Evolutionary conservation across 352 stramenopile genomes (phyloP).

Genomic region (Pythium vanterpoolii): DNA sequence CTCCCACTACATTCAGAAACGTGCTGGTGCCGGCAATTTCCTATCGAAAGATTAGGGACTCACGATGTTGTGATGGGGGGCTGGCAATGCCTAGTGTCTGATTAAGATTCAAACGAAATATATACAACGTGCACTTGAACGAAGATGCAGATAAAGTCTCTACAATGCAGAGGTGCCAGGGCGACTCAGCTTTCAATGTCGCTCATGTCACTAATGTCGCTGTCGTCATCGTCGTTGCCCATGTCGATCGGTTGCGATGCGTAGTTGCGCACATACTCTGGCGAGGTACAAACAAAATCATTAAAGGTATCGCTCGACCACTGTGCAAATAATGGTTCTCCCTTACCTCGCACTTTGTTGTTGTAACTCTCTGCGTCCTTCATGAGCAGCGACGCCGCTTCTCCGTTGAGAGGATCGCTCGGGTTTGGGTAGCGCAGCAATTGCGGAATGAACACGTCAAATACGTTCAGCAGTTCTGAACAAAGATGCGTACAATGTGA

Average conservation of each 20-base stretch:
- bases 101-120: slow-evolving; percentile 13
- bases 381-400: slow-evolving; percentile 87
- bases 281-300: not conserved
- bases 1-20: slow-evolving; percentile 82
- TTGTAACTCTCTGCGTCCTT: slow-evolving; percentile 87
- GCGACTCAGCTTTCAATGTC: slow-evolving; percentile 46
- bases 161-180: not conserved
- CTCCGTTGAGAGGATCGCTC: slow-evolving; percentile 89
- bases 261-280: slow-evolving; percentile 80
- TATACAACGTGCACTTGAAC: slow-evolving; percentile 24
- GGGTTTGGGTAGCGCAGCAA: slow-evolving; percentile 91
- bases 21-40: slow-evolving; percentile 77
- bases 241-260: slow-evolving; percentile 77
- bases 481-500: slow-evolving; percentile 1
- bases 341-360: slow-evolving; percentile 80
- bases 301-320: not conserved
- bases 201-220: slow-evolving; percentile 85
- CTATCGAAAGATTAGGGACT: slow-evolving; percentile 50
- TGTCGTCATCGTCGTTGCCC: slow-evolving; percentile 66
- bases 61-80: too few species aligned
- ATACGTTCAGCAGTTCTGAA: slow-evolving; percentile 91
- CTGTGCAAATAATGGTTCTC: not conserved
- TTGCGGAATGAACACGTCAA: slow-evolving; percentile 93
- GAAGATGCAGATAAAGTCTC: slow-evolving; percentile 9
- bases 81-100: too few species aligned